Evolutionary conservation across 306 rosid species (phyloP).

Genomic region (Pterocarpus santalinus): DNA sequence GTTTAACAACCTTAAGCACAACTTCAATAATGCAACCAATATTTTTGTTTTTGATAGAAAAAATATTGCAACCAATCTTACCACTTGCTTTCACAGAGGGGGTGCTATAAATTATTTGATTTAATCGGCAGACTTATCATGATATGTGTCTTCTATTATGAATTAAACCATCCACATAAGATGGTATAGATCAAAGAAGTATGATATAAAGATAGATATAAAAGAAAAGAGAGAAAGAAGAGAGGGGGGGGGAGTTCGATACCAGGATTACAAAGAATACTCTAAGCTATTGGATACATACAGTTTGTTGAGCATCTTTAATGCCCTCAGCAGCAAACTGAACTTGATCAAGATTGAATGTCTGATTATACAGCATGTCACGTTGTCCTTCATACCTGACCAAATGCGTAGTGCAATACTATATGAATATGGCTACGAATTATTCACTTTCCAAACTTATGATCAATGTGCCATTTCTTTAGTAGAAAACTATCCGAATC

Average conservation of each 20-base stretch:
- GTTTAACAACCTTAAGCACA: conserved; percentile 10
- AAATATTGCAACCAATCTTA: conserved; percentile 14
- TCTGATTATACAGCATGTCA: conserved; percentile 95
- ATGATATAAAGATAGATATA: neutral
- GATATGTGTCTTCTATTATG: neutral
- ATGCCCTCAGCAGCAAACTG: conserved; percentile 92
- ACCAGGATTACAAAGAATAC: conserved; percentile 14
- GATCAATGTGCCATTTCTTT: neutral
- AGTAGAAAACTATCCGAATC: conserved; percentile 17
- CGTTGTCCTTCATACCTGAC: conserved; percentile 99
- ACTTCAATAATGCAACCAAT: conserved; percentile 30
- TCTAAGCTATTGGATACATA: conserved; percentile 54
- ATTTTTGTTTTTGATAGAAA: too few species aligned
- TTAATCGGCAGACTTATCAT: neutral
- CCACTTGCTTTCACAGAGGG: conserved; percentile 26
- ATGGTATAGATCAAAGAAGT: conserved; percentile 25
- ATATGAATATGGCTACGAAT: conserved; percentile 30
- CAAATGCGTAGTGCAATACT: conserved; percentile 33
- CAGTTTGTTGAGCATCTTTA: conserved; percentile 98
- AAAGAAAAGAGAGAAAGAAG: too few species aligned
- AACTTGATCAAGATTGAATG: conserved; percentile 97
- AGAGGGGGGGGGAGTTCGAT: neutral
- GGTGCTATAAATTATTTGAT: conserved; percentile 21
- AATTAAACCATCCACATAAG: conserved; percentile 4
- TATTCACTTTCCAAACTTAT: conserved; percentile 12